Evolutionary conservation across 345 rosid species (phyloP), one percentile per base, ranked within the genome.

Genomic region (Camelina laxa): DNA sequence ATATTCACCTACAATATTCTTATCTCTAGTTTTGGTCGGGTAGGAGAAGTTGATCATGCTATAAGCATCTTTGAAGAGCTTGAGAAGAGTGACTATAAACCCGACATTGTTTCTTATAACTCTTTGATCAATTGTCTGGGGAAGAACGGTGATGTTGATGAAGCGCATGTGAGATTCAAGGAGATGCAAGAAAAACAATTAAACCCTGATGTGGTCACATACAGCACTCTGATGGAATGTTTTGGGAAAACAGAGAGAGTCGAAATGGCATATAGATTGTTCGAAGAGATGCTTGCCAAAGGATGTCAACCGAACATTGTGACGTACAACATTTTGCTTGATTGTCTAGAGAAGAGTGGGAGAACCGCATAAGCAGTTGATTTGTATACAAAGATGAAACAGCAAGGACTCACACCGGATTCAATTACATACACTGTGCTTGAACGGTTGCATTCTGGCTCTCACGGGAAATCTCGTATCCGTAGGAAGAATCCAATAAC

Each of bases 141-240:
- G 17, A 94, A 94, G 81, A 91, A 88, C 30, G 97, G 98, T 73
- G 85, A 88, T 80, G 84, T 94, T 19, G 97, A 91, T 81, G 98
- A 85, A 88, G 98, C 97, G 45, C 98, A 94, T 82, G 87, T 94
- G 71, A 86, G 84, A 77, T 91, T 91, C 69, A 82, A 83, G 82
- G 97, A 94, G 88, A 94, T 94, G 97, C 90, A 84, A 75, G 97
- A 88, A 76, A 88, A 74, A 75, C 97, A 93, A 27, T 78, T 94
- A 59, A 80, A 78, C 82, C 96, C 98, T 41, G 97, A 94, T 70
- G 98, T 94, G 16, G 89, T 91, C 7, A 94, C 98, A 7, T 94
- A 94, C 77, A 87, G 97, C 76, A 94, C 97, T 0, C 80, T 94
- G 13, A 94, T 91, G 2, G 97, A 94, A 80, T 94, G 98, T 76